Conservation (phyloP, 169 alveolate species). For the Theileria luwenshuni region DNA sequence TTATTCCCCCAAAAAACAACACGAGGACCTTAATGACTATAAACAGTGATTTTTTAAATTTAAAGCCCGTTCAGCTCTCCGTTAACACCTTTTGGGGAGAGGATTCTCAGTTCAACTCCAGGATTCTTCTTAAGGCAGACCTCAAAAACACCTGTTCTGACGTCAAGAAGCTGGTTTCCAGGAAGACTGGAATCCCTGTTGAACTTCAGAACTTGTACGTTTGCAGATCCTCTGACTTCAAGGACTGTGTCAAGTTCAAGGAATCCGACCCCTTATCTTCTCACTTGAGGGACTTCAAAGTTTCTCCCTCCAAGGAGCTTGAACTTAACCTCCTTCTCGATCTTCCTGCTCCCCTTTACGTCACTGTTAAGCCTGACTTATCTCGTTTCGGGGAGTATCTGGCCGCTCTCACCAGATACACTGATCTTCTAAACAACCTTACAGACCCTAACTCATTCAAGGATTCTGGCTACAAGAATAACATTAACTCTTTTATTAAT, state of each 20-base stretch:
- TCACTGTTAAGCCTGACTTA: conserved; percentile 6
- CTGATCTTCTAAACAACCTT: conserved; percentile 4
- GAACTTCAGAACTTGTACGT: conserved; percentile 44
- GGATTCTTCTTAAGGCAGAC: conserved; percentile 15
- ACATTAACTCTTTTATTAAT: conserved; percentile 1
- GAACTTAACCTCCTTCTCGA: conserved; percentile 47
- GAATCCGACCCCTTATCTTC: too few relatives aligned
- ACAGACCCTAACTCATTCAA: background rate
- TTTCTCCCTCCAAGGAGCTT: conserved; percentile 22
- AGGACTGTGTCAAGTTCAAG: background rate
- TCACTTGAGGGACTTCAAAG: conserved; percentile 1
- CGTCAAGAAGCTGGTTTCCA: conserved; percentile 23
- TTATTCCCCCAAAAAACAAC: background rate
- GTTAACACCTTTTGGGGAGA: conserved; percentile 63
- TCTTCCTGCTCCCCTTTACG: conserved; percentile 47
- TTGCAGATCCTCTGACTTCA: conserved; percentile 17
- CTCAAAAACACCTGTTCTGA: conserved; percentile 18
- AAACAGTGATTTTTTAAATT: background rate
- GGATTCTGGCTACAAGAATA: background rate
- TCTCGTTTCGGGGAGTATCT: conserved; percentile 26
- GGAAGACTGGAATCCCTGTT: conserved; percentile 48
- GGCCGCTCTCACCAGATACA: conserved; percentile 36
- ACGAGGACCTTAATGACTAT: background rate
- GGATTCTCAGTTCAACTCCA: conserved; percentile 60
- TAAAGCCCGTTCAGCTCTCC: conserved; percentile 32